Conservation (phyloP, 129 eudicot species). For the Calendula officinalis region DNA sequence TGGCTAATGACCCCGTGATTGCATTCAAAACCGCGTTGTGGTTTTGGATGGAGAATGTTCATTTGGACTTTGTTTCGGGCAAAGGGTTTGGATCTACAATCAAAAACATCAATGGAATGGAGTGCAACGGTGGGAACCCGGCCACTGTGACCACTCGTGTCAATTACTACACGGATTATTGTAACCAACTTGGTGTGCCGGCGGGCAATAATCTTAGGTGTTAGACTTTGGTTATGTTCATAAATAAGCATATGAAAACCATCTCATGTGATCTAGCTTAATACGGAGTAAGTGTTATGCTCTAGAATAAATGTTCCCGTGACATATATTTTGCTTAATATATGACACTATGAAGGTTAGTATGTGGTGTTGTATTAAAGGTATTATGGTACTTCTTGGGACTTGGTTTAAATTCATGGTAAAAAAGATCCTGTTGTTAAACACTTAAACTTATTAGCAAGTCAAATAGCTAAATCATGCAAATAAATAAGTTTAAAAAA, state of each 20-base stretch:
- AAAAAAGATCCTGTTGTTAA: too few species aligned
- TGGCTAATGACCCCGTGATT: too few species aligned
- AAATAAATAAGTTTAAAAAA: too few species aligned
- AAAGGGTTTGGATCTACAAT: constrained; percentile 33
- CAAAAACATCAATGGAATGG: constrained; percentile 21
- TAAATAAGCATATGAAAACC: not conserved
- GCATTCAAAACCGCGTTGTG: constrained; percentile 11
- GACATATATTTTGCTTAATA: not conserved
- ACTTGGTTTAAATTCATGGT: too few species aligned
- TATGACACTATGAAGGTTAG: not conserved
- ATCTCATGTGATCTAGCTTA: too few species aligned
- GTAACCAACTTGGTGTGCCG: constrained; percentile 27
- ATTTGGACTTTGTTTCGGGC: constrained; percentile 19
- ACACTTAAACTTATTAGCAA: too few species aligned
- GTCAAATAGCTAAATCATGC: too few species aligned
- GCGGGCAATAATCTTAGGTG: constrained; percentile 28
- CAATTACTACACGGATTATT: constrained; percentile 20
- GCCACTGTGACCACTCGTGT: constrained; percentile 21
- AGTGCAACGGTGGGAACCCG: constrained; percentile 14
- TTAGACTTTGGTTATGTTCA: not conserved
- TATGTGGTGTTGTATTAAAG: too few species aligned
- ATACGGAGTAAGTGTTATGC: too few species aligned
- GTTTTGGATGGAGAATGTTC: constrained; percentile 34
- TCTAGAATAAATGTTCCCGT: not conserved
- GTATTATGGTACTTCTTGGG: too few species aligned